Evolutionary conservation across 345 rosid species (phyloP), one percentile per base, ranked within the genome.

Genomic region (Euphorbia tirucalli): DNA sequence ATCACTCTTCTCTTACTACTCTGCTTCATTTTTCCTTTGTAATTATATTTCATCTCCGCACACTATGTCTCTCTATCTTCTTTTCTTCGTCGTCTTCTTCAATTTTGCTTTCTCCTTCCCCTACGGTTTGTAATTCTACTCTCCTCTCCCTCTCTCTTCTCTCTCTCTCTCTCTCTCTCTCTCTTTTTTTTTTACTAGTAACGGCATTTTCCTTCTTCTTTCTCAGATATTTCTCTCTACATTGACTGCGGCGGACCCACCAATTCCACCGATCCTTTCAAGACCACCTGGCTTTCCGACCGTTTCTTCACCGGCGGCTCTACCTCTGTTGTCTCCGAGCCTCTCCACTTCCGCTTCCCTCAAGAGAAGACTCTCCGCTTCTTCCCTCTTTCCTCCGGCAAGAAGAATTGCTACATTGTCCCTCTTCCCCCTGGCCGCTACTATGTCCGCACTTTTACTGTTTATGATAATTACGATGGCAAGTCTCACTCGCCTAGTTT

Each of bases 381-480:
- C 78, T 96, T 96, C 89, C 97, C 99, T 2, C 87, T 84, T 59
- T 89, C 99, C 71, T 88, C 85, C 74, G 99, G 99, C 19, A 93
- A 93, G 74, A 93, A 93, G 84, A 96, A 93, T 77, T 96, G 99
- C 88, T 96, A 96, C 87, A 71, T 78, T 73, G 4, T 93, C 70
- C 98, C 98, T 1, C 83, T 93, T 11, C 95, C 96, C 50, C 0
- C 78, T 25, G 95, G 95, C 77, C 94, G 96, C 15, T 96, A 89
- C 92, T 91, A 81, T 75, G 4, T 96, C 84, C 85, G 99, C 39
- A 89, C 98, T 0, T 96, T 96, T 87, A 93, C 99, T 35, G 97
- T 91, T 52, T 96, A 96, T 73, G 98, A 96, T 73, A 96, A 96
- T 77, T 93, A 91, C 78, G 97, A 93, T 81, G 98, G 93, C 21